Evolutionary conservation across 495 filamentous ascomycete genomes (phyloP), one percentile per base, ranked within the genome.

Genomic region (Glarea lozoyensis): DNA sequence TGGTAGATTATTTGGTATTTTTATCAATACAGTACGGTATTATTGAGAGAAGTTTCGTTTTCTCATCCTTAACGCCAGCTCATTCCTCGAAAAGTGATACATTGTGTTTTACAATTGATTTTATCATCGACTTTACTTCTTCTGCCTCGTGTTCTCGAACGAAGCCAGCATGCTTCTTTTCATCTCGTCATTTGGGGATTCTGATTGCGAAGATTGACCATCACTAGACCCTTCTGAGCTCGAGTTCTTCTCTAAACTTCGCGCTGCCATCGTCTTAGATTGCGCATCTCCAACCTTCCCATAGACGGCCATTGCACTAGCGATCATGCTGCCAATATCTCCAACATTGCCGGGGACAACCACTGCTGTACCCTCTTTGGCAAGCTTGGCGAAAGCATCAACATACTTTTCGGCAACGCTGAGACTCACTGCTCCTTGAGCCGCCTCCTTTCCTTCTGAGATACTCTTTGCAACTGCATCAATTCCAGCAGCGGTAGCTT

Each of bases 371-470:
- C 89, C 85, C 68, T 97, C 86, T 62, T 87, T 88, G 25, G 92
- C 92, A 47, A 98, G 65, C 40, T 84, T 84, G 34, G 77, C 83
- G 62, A 95, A 98, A 2, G 92, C 92, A 38, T 95, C 90, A 21
- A 98, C 93, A 52, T 97, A 98, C 62, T 94, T 93, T 78, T 98
- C 92, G 2, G 92, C 92, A 1, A 98, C 88, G 15, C 72, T 86
- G 49, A 98, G 61, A 46, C 81, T 84, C 4, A 98, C 67, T 7
- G 93, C 92, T 10, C 75, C 70, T 55, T 92, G 86, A 0, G 93
- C 92, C 40, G 76, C 65, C 38, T 78, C 74, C 50, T 82, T 62
- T 22, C 86, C 86, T 12, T 77, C 64, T 4, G 68, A 65, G 41
- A 98, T 94, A 15, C 77, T 66, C 31, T 68, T 56, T 1, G 84